Percentiles rank a stretch among this genome's conserved stretches.
Evolutionary conservation across 2,329 filamentous ascomycete species (phyloP).

Genomic region (Boeremia exigua): DNA sequence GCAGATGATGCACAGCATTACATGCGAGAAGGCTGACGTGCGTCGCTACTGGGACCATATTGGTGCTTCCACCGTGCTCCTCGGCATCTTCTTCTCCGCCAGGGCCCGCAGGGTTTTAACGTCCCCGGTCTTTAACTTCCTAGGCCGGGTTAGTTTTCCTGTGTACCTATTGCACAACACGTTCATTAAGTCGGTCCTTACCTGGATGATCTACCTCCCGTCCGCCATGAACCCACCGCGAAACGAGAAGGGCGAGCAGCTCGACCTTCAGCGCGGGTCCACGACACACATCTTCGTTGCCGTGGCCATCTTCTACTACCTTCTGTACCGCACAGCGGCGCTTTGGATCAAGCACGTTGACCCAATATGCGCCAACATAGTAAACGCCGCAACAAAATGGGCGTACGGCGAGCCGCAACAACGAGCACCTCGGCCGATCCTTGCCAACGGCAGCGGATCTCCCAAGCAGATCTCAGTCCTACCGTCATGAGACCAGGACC

Average conservation of each 20-base stretch:
- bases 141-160: slow-evolving; percentile 69
- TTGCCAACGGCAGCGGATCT: slow-evolving; percentile 22
- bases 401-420: slow-evolving; percentile 36
- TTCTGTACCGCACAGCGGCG: slow-evolving; percentile 42
- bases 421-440: slow-evolving; percentile 28
- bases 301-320: slow-evolving; percentile 45
- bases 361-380: slow-evolving; percentile 41
- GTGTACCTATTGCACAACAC: slow-evolving; percentile 70
- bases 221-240: slow-evolving; percentile 46
- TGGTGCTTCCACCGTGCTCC: slow-evolving; percentile 56
- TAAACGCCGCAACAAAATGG: slow-evolving; percentile 42
- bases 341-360: slow-evolving; percentile 46
- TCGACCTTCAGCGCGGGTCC: slow-evolving; percentile 43
- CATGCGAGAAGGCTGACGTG: slow-evolving; percentile 56
- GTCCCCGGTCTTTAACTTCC: slow-evolving; percentile 63
- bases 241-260: slow-evolving; percentile 45
- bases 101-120: slow-evolving; percentile 60
- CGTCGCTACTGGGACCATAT: slow-evolving; percentile 59
- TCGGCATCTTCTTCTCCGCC: slow-evolving; percentile 61
- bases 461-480: slow-evolving; percentile 28
- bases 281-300: slow-evolving; percentile 42
- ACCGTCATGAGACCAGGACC: slow-evolving; percentile 24
- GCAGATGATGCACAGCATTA: slow-evolving; percentile 53
- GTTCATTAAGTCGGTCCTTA: slow-evolving; percentile 64
- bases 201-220: slow-evolving; percentile 63